Percentiles rank a stretch among this genome's conserved stretches.
These are phyloP conservation scores for Komagataella populi DNA, from an alignment of 805 yeast species.

Conservation along the genomic window DNA sequence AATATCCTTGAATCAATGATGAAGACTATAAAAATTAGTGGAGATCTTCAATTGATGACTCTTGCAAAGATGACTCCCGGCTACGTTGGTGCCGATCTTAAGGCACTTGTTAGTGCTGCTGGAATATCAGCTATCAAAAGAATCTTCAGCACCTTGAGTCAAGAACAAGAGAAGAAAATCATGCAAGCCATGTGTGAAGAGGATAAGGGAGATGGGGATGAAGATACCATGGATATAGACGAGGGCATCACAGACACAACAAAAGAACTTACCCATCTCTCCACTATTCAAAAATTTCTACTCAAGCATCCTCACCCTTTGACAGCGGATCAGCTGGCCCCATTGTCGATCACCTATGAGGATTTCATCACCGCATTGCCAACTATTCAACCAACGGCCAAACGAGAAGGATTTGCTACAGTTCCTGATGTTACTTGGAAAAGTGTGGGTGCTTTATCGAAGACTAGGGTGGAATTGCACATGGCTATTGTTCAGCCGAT, in stretches of 20 bases:
- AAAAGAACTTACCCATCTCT: constrained; percentile 10
- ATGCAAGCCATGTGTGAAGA: constrained; percentile 5
- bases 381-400: constrained; percentile 91
- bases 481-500: constrained; percentile 98
- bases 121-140: constrained; percentile 91
- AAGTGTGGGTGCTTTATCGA: constrained; percentile 79
- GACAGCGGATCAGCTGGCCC: constrained; percentile 59
- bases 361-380: constrained; percentile 85
- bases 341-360: constrained; percentile 59
- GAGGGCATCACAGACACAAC: background rate
- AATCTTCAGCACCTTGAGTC: constrained; percentile 53
- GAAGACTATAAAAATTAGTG: constrained; percentile 47
- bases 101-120: constrained; percentile 88
- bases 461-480: constrained; percentile 78
- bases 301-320: constrained; percentile 68
- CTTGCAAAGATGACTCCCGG: constrained; percentile 94
- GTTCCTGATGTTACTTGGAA: constrained; percentile 97
- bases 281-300: constrained; percentile 65
- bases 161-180: constrained; percentile 19
- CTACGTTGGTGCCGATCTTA: constrained; percentile 93
- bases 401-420: constrained; percentile 97
- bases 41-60: constrained; percentile 52
- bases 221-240: constrained; percentile 5
- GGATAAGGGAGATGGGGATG: constrained; percentile 2
- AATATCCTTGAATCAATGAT: constrained; percentile 71